These are phyloP conservation scores for Aspergillus sp. DNA, from an alignment of 2,329 filamentous ascomycete genomes.

Conservation along the genomic window DNA sequence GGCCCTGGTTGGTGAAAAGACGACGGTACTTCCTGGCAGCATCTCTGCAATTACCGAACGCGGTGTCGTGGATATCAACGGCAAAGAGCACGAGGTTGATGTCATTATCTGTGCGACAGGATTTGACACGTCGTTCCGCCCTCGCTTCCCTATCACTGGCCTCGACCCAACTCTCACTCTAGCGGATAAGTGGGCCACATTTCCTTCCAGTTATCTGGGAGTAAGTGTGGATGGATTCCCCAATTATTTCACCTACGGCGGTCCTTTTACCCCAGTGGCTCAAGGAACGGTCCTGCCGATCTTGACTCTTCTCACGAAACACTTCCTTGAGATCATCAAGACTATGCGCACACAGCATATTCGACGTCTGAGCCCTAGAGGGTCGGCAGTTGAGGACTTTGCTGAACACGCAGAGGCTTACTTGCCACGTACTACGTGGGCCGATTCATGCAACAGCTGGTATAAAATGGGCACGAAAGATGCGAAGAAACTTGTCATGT, in stretches of 20 bases:
- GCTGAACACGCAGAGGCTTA: constrained; percentile 12
- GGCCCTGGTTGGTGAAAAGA: constrained; percentile 59
- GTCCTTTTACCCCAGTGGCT: constrained; percentile 9
- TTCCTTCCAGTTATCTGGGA: constrained; percentile 33
- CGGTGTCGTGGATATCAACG: constrained; percentile 33
- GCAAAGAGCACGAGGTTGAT: constrained; percentile 30
- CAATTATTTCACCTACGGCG: constrained; percentile 27
- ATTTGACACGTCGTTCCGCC: constrained; percentile 34
- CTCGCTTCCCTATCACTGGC: constrained; percentile 32
- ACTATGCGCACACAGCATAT: constrained; percentile 13
- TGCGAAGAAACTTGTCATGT: constrained; percentile 6
- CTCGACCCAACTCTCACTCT: constrained; percentile 20
- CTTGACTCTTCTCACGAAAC: neutral
- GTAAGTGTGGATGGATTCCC: constrained; percentile 31
- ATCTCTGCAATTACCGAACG: constrained; percentile 45
- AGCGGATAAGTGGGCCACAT: constrained; percentile 22
- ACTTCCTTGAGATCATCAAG: constrained; percentile 9
- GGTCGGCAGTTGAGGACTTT: constrained; percentile 8
- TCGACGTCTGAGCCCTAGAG: constrained; percentile 9
- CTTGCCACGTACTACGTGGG: constrained; percentile 15
- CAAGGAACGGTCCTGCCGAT: constrained; percentile 13
- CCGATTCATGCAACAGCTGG: constrained; percentile 16
- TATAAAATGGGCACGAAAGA: constrained; percentile 12
- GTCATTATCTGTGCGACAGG: constrained; percentile 38
- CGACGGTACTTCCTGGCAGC: constrained; percentile 55